phyloP scores from a whole-genome alignment of 495 filamentous ascomycete genomes.

The Tricharina praecox region DNA sequence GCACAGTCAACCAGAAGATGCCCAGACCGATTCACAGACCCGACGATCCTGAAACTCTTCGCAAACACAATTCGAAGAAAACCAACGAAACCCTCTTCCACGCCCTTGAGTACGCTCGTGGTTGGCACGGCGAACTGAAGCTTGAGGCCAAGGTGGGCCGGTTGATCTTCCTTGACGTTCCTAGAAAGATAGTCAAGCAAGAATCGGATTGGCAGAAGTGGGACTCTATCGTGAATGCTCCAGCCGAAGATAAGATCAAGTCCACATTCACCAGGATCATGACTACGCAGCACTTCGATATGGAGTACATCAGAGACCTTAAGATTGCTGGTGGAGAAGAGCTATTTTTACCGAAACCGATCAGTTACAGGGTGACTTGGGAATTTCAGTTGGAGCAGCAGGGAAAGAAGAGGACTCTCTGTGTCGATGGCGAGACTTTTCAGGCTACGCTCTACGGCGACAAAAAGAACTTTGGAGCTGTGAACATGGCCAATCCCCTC shows the following conservation, averaged over 20 bases:
- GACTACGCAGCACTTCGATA: conserved; percentile 4
- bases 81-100: neutral
- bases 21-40: neutral
- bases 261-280: neutral
- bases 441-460: neutral
- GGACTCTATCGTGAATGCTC: neutral
- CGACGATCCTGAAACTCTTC: neutral
- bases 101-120: conserved; percentile 1
- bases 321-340: conserved; percentile 1
- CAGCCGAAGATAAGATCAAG: neutral
- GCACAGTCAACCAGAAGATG: neutral
- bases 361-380: neutral
- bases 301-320: conserved; percentile 3
- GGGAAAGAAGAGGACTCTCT: neutral
- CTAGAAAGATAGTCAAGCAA: neutral
- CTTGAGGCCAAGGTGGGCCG: conserved; percentile 6
- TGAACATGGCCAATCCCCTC: neutral
- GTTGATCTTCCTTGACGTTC: conserved; percentile 2
- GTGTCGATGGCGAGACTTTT: conserved; percentile 2
- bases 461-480: neutral
- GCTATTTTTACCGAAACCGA: neutral
- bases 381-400: neutral
- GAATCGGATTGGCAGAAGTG: neutral
- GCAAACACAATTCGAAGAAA: neutral
- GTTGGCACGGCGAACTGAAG: neutral